Base-by-base conservation (phyloP, 352 stramenopile species). In the Halophytophthora polymorphica region DNA sequence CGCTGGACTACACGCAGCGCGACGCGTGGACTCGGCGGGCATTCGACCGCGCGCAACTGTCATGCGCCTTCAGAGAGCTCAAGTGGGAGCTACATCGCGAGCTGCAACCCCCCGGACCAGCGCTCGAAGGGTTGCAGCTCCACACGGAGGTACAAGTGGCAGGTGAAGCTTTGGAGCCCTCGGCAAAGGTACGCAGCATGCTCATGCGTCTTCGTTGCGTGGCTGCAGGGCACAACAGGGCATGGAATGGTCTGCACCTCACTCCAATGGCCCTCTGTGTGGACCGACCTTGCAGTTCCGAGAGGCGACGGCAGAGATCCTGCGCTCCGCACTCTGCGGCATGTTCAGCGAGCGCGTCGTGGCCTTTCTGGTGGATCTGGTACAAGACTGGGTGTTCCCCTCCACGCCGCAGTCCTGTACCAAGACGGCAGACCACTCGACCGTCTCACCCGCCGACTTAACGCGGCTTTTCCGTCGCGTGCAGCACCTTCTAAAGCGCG, bases 301-400 rank as follows among this genome's bases (percentile, higher is more conserved):
- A 33, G 21, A 35, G 0, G 46, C 53, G 11, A 53, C 50, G 13
- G 13, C 22, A 13, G 59, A 34, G 17, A 63, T 88, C 36, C 59
- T 85, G 11, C 53, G 22, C 7, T 83, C 79, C 6, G 54, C 64
- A 0, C 35, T 90, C 0, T 41, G 47, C 12, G 77, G 79, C 0
- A 29, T 67, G 2, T 53, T 90, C n/a, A 51, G 61, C 14, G 48
- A 63, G 1, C 55, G 52, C 28, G 45, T 49, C 1, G 45, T 74
- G 3, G 22, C 62, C 0, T 71, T 71, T 39, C n/a, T 88, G 2
- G 38, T 57, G 0, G 19, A 63, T 0, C 53, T 90, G 18, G 61
- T 87, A 1, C 38, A 86, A 15, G 42, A 77, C 18, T 90, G 80
- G 77, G 21, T 88, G 5, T 88, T 86, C 42, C 45, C 50, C 18